Evolutionary conservation across 768 basidiomycete species (phyloP), one percentile per base, ranked within the genome.

Genomic region (Phaffia tasmanica): DNA sequence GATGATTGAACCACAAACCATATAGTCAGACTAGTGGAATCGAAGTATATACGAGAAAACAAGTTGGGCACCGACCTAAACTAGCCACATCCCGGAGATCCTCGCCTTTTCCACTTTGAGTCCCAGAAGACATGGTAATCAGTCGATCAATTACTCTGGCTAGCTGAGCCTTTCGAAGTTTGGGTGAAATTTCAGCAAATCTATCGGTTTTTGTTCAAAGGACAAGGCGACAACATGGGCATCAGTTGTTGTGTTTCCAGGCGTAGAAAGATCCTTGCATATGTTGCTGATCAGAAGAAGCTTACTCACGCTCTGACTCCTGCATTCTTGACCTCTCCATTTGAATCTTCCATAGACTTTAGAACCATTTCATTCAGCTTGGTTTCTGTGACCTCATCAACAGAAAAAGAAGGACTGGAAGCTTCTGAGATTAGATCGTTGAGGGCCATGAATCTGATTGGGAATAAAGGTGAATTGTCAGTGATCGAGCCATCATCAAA

Each of bases 261-360:
- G 11, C 54, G 23, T 23, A 63, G 51, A n/a, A 7, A 57, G n/a
- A n/a, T 58, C 57, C 21, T 18, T 23, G 15, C 7, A 19, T 23
- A 19, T 25, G 60, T 4, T 11, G 60, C 46, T 15, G 42, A 25
- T 23, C 30, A 50, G 48, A 47, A 23, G 25, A 46, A 18, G 61
- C 50, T n/a, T 16, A 75, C 82, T 62, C 71, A 88, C 94, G 91
- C 93, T 79, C 93, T 91, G 15, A 95, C 94, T 1, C 91, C 90
- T 75, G 89, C 87, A 73, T 95, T 95, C 81, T 98, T 98, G 70
- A 98, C 95, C 79, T 99, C 95, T 9, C 91, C 91, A 71, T 93
- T 97, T 77, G 86, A 87, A 78, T 99, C 95, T 74, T 89, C 87
- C 5, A 97, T 86, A 23, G 97, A 82, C 46, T 83, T 80, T 53